Evolutionary conservation across 495 filamentous ascomycete genomes (phyloP).

Genomic region (Penicillium salamii): DNA sequence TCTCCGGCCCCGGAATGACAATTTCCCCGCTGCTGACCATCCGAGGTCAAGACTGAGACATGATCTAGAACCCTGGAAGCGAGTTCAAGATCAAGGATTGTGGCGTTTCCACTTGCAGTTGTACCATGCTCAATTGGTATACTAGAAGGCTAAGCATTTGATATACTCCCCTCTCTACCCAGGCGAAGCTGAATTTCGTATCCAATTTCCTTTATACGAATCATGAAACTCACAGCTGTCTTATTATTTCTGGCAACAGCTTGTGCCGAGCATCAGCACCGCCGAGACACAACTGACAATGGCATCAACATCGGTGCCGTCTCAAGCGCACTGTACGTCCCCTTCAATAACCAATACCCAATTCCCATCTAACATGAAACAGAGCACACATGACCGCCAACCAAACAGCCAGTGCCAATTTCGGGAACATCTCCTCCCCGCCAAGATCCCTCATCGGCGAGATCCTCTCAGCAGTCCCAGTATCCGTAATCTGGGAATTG

Average conservation of each 20-base stretch:
- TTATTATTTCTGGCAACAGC: conserved; percentile 10
- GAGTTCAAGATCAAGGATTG: not conserved
- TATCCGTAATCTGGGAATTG: conserved; percentile 23
- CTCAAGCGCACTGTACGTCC: conserved; percentile 14
- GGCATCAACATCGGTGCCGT: conserved; percentile 15
- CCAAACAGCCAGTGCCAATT: conserved; percentile 21
- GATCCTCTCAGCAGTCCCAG: conserved; percentile 27
- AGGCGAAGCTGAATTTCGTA: not conserved
- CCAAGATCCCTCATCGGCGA: conserved; percentile 27
- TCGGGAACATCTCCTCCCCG: conserved; percentile 32
- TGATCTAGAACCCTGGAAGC: conserved; percentile 1
- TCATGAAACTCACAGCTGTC: conserved; percentile 2
- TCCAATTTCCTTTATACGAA: not conserved
- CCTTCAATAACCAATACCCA: not conserved
- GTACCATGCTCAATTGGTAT: conserved; percentile 1
- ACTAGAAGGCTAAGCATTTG: conserved; percentile 20
- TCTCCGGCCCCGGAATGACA: not conserved
- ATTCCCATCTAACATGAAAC: not conserved
- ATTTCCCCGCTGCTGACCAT: conserved; percentile 3
- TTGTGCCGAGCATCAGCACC: conserved; percentile 6
- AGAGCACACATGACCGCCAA: conserved; percentile 13
- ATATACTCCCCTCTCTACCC: conserved; percentile 12
- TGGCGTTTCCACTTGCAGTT: not conserved
- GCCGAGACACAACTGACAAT: conserved; percentile 8
- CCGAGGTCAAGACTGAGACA: conserved; percentile 1